Conservation (phyloP, 1,139 yeast genomes). For the Suhomyces anneliseae region DNA sequence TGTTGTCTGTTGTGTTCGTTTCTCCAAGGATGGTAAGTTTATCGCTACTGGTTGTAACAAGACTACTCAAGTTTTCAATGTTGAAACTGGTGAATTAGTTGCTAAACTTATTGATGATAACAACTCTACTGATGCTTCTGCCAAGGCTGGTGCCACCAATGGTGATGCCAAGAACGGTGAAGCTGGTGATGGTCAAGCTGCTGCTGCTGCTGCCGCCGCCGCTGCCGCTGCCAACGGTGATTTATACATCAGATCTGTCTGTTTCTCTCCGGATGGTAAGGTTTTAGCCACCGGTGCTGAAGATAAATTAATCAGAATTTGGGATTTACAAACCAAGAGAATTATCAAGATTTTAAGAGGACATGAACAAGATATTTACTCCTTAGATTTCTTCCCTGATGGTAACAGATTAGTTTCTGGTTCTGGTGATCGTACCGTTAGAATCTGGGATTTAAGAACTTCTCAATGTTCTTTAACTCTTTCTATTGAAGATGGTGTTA, state of each 20-base stretch:
- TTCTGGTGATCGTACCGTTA: conserved; percentile 93
- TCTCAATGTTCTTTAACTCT: conserved; percentile 89
- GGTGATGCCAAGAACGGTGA: conserved; percentile 21
- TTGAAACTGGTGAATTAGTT: conserved; percentile 85
- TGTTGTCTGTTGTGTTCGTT: conserved; percentile 95
- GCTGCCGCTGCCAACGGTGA: conserved; percentile 64
- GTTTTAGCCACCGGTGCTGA: conserved; percentile 97
- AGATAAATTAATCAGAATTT: conserved; percentile 92
- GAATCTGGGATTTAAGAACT: conserved; percentile 93
- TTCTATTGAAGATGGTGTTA: conserved; percentile 95
- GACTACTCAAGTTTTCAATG: conserved; percentile 91
- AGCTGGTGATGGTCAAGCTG: conserved; percentile 16
- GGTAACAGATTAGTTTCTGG: conserved; percentile 95
- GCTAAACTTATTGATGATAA: conserved; percentile 84
- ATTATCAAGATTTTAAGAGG: conserved; percentile 88
- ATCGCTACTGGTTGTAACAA: conserved; percentile 98
- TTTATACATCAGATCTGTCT: conserved; percentile 89
- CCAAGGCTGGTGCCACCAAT: conserved; percentile 19
- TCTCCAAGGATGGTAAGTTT: conserved; percentile 87
- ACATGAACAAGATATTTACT: conserved; percentile 96
- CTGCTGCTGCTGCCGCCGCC: conserved; percentile 25
- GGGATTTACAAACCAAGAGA: conserved; percentile 90
- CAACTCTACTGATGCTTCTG: conserved; percentile 38
- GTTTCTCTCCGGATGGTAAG: conserved; percentile 96
- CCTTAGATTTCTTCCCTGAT: conserved; percentile 92